Evolutionary conservation across 768 basidiomycete species (phyloP).

Genomic region (Xerocomellus intermedius): DNA sequence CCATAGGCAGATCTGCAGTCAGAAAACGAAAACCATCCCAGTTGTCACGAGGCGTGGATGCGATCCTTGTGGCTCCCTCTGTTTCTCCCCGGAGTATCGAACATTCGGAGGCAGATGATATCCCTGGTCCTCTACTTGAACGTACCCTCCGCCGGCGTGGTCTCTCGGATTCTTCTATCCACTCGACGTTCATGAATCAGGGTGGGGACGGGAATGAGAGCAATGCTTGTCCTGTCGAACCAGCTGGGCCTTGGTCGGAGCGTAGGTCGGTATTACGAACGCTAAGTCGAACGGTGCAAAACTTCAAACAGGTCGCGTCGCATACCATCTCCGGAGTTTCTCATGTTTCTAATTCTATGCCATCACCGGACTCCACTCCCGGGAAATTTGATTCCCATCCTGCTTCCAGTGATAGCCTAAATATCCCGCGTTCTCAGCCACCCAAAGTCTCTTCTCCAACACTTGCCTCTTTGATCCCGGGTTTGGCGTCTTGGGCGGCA

Average conservation of each 20-base stretch:
- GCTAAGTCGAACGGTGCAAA: constrained; percentile 54
- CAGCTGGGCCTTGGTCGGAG: constrained; percentile 36
- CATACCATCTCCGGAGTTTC: constrained; percentile 27
- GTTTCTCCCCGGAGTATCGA: constrained; percentile 23
- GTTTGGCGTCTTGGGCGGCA: constrained; percentile 35
- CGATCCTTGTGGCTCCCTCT: constrained; percentile 61
- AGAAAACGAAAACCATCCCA: constrained; percentile 21
- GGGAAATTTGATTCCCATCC: constrained; percentile 2
- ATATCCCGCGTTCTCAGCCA: constrained; percentile 18
- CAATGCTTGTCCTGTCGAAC: not conserved
- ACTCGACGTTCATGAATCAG: constrained; percentile 73
- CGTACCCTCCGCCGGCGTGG: constrained; percentile 75
- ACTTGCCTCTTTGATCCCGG: constrained; percentile 31
- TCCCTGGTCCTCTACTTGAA: constrained; percentile 54
- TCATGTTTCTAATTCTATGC: constrained; percentile 2
- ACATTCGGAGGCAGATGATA: constrained; percentile 42
- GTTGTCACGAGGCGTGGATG: constrained; percentile 72
- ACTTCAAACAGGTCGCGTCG: constrained; percentile 38
- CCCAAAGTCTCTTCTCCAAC: constrained; percentile 23
- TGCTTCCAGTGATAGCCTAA: constrained; percentile 2
- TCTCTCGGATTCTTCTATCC: constrained; percentile 90
- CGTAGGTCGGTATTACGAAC: constrained; percentile 51
- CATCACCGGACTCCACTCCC: constrained; percentile 7
- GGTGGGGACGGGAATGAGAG: constrained; percentile 32
- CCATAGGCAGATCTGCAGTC: constrained; percentile 18